Evolutionary conservation across 176 grass and related monocot species (phyloP).

Genomic region (Triticum urartu): DNA sequence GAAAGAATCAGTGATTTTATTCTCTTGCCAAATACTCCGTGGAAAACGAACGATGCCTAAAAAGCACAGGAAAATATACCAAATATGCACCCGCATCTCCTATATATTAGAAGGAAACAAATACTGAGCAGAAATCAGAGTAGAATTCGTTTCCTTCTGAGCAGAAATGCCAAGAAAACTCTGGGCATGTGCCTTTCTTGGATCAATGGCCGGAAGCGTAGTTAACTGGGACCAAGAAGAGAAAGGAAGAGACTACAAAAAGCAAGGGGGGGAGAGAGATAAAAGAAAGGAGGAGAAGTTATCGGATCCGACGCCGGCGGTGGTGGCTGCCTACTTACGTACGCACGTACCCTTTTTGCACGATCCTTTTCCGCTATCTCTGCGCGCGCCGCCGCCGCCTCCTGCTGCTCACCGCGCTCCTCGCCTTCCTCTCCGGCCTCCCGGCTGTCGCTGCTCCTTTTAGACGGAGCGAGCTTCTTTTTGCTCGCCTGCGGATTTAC

Average conservation of each 20-base stretch:
- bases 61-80: slow-evolving; percentile 9
- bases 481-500: neutral
- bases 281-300: slow-evolving; percentile 25
- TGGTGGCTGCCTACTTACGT: neutral
- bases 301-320: slow-evolving; percentile 48
- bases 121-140: neutral
- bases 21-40: slow-evolving; percentile 11
- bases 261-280: neutral
- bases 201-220: slow-evolving; percentile 42
- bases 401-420: neutral
- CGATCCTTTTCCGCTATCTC: slow-evolving; percentile 33
- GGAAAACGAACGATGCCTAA: slow-evolving; percentile 11
- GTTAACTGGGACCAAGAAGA: slow-evolving; percentile 47
- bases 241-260: neutral
- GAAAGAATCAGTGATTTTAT: slow-evolving; percentile 16
- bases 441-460: slow-evolving; percentile 15
- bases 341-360: slow-evolving; percentile 39
- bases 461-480: neutral
- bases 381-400: slow-evolving; percentile 13
- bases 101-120: neutral
- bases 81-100: slow-evolving; percentile 18
- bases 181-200: slow-evolving; percentile 42
- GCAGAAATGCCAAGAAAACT: neutral
- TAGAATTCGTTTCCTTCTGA: neutral
- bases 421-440: slow-evolving; percentile 26